Evolutionary conservation across 352 stramenopile genomes (phyloP), one percentile per base, ranked within the genome.

Genomic region (Pythium monospermum): DNA sequence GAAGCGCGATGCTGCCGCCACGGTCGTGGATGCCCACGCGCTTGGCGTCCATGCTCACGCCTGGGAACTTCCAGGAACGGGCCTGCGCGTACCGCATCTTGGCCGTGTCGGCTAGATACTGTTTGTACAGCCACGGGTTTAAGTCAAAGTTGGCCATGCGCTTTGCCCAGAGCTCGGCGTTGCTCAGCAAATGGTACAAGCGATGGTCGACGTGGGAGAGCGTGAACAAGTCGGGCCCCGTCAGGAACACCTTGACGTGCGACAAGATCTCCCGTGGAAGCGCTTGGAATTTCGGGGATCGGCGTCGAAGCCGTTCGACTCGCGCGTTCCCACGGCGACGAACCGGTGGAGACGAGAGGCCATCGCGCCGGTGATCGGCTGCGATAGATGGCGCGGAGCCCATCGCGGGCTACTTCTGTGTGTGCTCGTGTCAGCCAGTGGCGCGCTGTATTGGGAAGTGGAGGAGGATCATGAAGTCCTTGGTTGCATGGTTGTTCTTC

Each of bases 141-240:
- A 56, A 61, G 33, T 61, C 53, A 46, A 56, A 55, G 46, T 56
- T 55, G 46, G 46, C 53, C 53, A 63, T 57, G 47, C 55, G 47
- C 41, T 31, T 19, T 3, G 51, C 46, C 47, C 48, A 63, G 6
- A 57, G 12, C 4, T 56, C 32, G 12, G 55, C 22, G 16, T 22
- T 42, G 10, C 31, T 27, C 8, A 63, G 48, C 15, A 47, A 18
- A 15, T 57, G 22, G 41, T 49, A 57, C 15, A 63, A 26, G 0
- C 11, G 31, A 15, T 21, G 54, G 33, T 60, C 69, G 27, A 65
- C 46, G 28, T 73, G 64, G 7, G 64, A 73, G 18, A 73, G 38
- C 43, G 59, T 64, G 32, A 70, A 68, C 32, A 61, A 38, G 13
- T 73, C 65, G 32, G 60, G 57, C 26, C 65, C 65, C 3, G 57